Conservation (phyloP, 306 rosid species). For the Ormosia semicastrata region DNA sequence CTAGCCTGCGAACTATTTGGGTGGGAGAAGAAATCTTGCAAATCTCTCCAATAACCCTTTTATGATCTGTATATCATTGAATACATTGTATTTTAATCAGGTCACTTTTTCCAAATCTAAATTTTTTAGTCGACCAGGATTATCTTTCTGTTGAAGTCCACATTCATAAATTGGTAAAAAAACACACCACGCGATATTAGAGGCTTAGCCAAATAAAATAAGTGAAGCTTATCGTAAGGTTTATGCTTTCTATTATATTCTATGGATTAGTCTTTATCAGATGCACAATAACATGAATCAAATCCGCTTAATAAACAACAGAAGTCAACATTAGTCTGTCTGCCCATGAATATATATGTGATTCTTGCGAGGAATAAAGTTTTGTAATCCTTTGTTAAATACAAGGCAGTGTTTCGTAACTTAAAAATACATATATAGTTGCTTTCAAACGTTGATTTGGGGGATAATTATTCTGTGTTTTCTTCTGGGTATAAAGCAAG, state of each 20-base stretch:
- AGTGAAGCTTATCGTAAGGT: background rate
- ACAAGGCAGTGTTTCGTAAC: background rate
- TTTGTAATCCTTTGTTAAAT: background rate
- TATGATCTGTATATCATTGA: slow-evolving; percentile 18
- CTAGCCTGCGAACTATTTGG: slow-evolving; percentile 20
- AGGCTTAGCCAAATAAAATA: slow-evolving; percentile 5
- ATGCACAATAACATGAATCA: background rate
- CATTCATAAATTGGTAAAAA: background rate
- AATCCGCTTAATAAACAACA: background rate
- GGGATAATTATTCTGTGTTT: background rate
- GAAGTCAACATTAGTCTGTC: slow-evolving; percentile 20
- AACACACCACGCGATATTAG: slow-evolving; percentile 2
- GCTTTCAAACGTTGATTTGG: slow-evolving; percentile 20
- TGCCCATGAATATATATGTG: slow-evolving; percentile 4
- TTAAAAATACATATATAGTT: background rate
- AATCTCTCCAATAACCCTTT: slow-evolving; percentile 14
- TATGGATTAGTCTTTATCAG: background rate
- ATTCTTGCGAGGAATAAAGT: background rate
- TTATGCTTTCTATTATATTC: background rate
- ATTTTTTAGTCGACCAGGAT: slow-evolving; percentile 3
- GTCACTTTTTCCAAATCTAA: slow-evolving; percentile 18
- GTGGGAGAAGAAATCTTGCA: slow-evolving; percentile 19
- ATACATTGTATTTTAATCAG: background rate
- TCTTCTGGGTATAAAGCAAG: background rate
- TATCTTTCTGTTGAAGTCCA: background rate